Conservation (phyloP, 2,329 filamentous ascomycete genomes). For the Colletotrichum endophyticum region DNA sequence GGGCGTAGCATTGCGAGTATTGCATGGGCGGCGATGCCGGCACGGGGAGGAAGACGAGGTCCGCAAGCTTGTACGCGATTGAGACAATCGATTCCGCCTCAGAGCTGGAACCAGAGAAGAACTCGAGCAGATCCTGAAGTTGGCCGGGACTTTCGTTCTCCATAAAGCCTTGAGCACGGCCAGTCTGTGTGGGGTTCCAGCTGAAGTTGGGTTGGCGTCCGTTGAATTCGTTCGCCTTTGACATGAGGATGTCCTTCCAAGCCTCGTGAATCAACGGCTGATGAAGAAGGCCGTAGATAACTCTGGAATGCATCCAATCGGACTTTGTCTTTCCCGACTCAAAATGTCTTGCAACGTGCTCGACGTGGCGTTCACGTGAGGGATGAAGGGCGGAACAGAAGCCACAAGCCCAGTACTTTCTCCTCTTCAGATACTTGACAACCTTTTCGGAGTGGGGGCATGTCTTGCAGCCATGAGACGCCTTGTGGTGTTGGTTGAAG, state of each 20-base stretch:
- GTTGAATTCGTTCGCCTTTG: slow-evolving; percentile 60
- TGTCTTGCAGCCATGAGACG: slow-evolving; percentile 67
- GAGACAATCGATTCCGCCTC: slow-evolving; percentile 63
- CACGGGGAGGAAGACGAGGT: slow-evolving; percentile 40
- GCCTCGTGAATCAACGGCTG: slow-evolving; percentile 66
- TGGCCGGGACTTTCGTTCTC: slow-evolving; percentile 69
- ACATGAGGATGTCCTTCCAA: slow-evolving; percentile 62
- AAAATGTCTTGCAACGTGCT: slow-evolving; percentile 72
- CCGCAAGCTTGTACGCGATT: slow-evolving; percentile 62
- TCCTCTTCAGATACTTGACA: slow-evolving; percentile 66
- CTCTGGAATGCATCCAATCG: slow-evolving; percentile 73
- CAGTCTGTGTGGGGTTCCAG: slow-evolving; percentile 64
- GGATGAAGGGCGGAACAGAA: slow-evolving; percentile 69
- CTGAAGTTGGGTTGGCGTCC: slow-evolving; percentile 64
- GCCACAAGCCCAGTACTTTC: slow-evolving; percentile 72
- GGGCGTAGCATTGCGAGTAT: slow-evolving; percentile 20
- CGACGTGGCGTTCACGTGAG: slow-evolving; percentile 69
- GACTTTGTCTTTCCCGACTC: slow-evolving; percentile 66
- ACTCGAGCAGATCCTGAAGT: slow-evolving; percentile 68
- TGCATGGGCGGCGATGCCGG: slow-evolving; percentile 23
- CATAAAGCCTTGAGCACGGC: slow-evolving; percentile 60
- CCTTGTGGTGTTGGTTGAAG: slow-evolving; percentile 72
- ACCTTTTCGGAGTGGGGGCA: slow-evolving; percentile 70
- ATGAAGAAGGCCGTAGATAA: slow-evolving; percentile 71
- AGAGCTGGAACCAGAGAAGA: slow-evolving; percentile 63